Conservation (phyloP, 495 filamentous ascomycete genomes). For the Penicillium lagena region DNA sequence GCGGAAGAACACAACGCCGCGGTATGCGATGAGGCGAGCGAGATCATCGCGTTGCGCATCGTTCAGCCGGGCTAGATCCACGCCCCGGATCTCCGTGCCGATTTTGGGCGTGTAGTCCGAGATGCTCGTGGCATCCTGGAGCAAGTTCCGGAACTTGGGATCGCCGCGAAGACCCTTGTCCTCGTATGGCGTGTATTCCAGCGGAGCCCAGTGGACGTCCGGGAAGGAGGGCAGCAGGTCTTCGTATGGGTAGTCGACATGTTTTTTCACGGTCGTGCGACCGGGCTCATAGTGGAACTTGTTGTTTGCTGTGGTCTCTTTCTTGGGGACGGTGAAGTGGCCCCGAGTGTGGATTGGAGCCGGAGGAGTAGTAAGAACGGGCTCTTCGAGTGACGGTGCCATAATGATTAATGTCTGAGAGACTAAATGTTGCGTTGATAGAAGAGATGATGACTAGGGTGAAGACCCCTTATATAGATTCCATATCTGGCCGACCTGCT, state of each 20-base stretch:
- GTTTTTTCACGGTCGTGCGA: conserved; percentile 33
- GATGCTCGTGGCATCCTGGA: conserved; percentile 44
- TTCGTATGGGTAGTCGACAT: conserved; percentile 49
- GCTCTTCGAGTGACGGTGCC: conserved; percentile 31
- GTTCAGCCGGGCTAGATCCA: conserved; percentile 60
- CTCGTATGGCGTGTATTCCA: conserved; percentile 43
- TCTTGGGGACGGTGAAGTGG: conserved; percentile 12
- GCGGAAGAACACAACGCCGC: conserved; percentile 71
- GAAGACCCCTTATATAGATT: too few species aligned
- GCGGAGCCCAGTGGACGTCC: conserved; percentile 44
- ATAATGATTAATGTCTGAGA: conserved; percentile 3
- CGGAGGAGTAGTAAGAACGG: background rate
- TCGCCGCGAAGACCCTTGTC: conserved; percentile 52
- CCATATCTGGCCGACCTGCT: background rate
- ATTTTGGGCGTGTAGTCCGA: conserved; percentile 63
- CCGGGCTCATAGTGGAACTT: conserved; percentile 44
- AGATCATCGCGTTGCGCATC: conserved; percentile 70
- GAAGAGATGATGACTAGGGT: too few species aligned
- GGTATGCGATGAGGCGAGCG: conserved; percentile 61
- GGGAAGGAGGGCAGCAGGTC: conserved; percentile 53
- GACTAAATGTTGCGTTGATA: too few species aligned
- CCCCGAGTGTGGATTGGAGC: background rate
- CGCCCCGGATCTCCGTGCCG: conserved; percentile 65
- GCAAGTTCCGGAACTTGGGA: conserved; percentile 46
- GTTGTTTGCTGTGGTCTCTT: conserved; percentile 15